Evolutionary conservation across 2,329 filamentous ascomycete genomes (phyloP).

Genomic region (Grosmannia serpens): DNA sequence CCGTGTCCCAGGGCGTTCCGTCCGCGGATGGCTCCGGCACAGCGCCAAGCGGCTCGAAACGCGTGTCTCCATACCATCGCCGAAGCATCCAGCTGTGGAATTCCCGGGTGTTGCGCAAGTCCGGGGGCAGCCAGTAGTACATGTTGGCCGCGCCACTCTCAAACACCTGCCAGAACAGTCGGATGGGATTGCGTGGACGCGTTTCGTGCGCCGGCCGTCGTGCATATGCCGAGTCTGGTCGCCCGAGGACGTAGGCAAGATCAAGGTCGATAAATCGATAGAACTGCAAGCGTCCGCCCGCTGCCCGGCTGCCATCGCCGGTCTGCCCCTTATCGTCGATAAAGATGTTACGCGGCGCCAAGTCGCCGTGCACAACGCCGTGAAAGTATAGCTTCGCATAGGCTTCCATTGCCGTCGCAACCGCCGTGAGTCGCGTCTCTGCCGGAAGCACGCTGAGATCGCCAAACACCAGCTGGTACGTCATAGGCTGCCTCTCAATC

Average conservation of each 20-base stretch:
- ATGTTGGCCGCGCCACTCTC: constrained; percentile 9
- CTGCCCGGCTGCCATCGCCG: too few relatives aligned
- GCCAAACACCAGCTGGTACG: constrained; percentile 6
- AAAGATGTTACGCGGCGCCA: constrained; percentile 12
- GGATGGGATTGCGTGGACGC: constrained; percentile 10
- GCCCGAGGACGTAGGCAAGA: constrained; percentile 8
- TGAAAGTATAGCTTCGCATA: constrained; percentile 9
- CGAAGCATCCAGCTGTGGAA: constrained; percentile 10
- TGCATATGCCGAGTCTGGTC: neutral
- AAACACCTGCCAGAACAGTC: constrained; percentile 10
- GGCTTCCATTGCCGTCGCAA: constrained; percentile 9
- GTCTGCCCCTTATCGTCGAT: neutral
- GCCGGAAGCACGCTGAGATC: constrained; percentile 2
- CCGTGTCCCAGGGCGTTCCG: constrained; percentile 4
- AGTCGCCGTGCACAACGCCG: constrained; percentile 10
- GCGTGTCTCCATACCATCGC: constrained; percentile 10
- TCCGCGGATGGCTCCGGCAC: constrained; percentile 1
- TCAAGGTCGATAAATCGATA: constrained; percentile 12
- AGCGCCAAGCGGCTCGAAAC: constrained; percentile 8
- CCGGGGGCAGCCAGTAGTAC: constrained; percentile 11
- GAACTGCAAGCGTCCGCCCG: neutral
- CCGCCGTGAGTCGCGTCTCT: constrained; percentile 3
- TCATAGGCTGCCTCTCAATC: constrained; percentile 6
- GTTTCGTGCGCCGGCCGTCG: constrained; percentile 1
- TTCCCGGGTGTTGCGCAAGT: constrained; percentile 5